Base-by-base conservation (phyloP, 345 rosid genomes). In the Geranium rotundifolium region DNA sequence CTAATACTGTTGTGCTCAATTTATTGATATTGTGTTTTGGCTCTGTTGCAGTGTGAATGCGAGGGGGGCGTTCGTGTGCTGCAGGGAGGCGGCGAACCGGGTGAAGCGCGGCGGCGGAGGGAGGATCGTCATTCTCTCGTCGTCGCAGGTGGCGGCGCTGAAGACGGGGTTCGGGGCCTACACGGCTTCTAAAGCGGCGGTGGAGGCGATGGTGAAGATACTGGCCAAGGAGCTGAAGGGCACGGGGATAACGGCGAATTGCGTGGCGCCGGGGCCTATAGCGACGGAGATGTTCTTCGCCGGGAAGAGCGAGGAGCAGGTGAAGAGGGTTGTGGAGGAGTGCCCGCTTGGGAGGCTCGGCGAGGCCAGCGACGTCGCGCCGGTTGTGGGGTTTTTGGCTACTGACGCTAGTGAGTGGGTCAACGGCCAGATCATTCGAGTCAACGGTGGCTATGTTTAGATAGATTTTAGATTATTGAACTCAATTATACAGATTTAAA, bases 211-310 rank as follows among this genome's bases (percentile, higher is more conserved):
- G 62, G 62, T 18, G 46, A 60, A 60, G 41, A 29, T 60, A 27
- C n/a, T 60, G 46, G 62, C 62, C 8, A 60, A 60, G 41, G 62
- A 60, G 46, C 62, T 60, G 31, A 60, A 60, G 41, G 62, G 62
- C 7, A 60, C 41, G 4, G 62, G 41, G 41, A 31, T 60, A 13
- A 60, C 62, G 18, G 62, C 41, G 19, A 60, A 60, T 30, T 60
- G 62, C 41, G 62, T 60, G 17, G 62, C 62, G 30, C 62, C 62
- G 5, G 62, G 62, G 41, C 62, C 62, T 0, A 31, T 60, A 27
- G 62, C 41, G 30, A 60, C 62, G 17, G 62, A 60, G 12, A 60
- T 60, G 62, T 30, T 29, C 41, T 60, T 60, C 17, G 62, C 41
- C 8, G 62, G 41, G 41, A 27, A 27, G 41, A 60, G 62, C 30